A percentile compares a stretch with the other conserved stretches of the same genome.
Evolutionary conservation across 2,329 filamentous ascomycete genomes (phyloP).

Genomic region (Hyphodiscus sp.): DNA sequence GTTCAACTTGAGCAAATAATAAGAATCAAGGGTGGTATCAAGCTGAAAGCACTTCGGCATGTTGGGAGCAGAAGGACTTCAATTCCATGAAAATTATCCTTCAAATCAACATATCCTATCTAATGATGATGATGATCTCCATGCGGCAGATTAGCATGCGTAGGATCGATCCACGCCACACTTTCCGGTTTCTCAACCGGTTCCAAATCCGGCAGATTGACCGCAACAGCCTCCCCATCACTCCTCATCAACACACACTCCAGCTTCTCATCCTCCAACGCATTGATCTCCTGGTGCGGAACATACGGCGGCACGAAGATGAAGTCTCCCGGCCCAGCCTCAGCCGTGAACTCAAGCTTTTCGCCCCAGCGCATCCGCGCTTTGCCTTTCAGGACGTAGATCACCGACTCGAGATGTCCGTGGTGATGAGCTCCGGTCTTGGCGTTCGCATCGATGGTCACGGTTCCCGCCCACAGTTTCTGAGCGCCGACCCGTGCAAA

Average conservation of each 20-base stretch:
- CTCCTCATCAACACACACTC: constrained; percentile 38
- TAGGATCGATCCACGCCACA: constrained; percentile 41
- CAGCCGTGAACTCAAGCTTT: constrained; percentile 37
- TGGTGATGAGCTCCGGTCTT: constrained; percentile 41
- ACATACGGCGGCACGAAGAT: constrained; percentile 40
- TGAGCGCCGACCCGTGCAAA: constrained; percentile 37
- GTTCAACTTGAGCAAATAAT: too few relatives aligned
- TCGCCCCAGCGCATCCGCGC: constrained; percentile 41
- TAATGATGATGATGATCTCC: constrained; percentile 9
- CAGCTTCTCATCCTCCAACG: constrained; percentile 34
- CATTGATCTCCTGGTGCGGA: constrained; percentile 42
- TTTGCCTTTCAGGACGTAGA: constrained; percentile 39
- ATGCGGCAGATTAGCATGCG: constrained; percentile 30
- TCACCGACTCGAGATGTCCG: constrained; percentile 39
- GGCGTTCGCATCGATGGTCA: constrained; percentile 37
- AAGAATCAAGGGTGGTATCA: too few relatives aligned
- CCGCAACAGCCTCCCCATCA: constrained; percentile 37
- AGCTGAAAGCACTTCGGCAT: too few relatives aligned
- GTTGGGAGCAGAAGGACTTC: not conserved
- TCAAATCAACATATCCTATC: constrained; percentile 3
- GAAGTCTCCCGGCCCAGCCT: constrained; percentile 40
- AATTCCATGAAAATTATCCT: constrained; percentile 3
- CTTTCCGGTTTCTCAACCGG: constrained; percentile 36
- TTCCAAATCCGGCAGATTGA: constrained; percentile 38
- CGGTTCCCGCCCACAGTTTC: constrained; percentile 40